Evolutionary conservation across 2,329 filamentous ascomycete species (phyloP).

Genomic region (Incumbomyces delicatus): DNA sequence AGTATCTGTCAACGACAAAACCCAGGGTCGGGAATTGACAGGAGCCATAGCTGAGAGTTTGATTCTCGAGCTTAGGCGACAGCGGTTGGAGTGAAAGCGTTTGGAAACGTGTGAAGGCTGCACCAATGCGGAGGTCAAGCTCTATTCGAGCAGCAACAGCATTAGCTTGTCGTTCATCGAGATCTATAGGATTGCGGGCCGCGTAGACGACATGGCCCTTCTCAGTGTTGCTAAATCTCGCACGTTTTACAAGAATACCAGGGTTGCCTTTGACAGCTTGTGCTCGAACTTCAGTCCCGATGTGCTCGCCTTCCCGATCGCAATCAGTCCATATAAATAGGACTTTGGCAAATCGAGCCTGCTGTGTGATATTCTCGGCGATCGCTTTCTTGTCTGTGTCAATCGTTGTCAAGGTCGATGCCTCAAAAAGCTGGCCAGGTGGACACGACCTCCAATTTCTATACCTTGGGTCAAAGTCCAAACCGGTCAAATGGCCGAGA

Average conservation of each 20-base stretch:
- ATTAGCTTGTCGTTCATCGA: slow-evolving; percentile 79
- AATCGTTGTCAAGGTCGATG: slow-evolving; percentile 60
- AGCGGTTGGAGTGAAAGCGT: slow-evolving; percentile 67
- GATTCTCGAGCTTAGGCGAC: slow-evolving; percentile 54
- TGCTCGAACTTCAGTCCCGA: slow-evolving; percentile 79
- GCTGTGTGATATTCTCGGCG: slow-evolving; percentile 71
- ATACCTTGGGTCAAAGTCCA: slow-evolving; percentile 66
- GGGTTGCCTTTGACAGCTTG: slow-evolving; percentile 67
- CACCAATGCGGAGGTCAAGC: slow-evolving; percentile 83
- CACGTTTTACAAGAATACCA: slow-evolving; percentile 68
- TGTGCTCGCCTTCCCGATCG: slow-evolving; percentile 94
- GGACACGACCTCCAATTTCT: slow-evolving; percentile 73
- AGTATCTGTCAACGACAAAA: slow-evolving; percentile 93
- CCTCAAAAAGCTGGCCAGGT: slow-evolving; percentile 70
- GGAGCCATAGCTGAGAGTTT: slow-evolving; percentile 76
- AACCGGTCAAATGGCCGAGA: slow-evolving; percentile 71
- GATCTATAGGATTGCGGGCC: slow-evolving; percentile 61
- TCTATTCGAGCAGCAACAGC: slow-evolving; percentile 86
- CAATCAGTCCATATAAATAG: slow-evolving; percentile 99
- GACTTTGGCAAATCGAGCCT: slow-evolving; percentile 62
- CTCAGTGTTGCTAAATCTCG: slow-evolving; percentile 93
- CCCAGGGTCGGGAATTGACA: slow-evolving; percentile 96
- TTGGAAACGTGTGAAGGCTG: slow-evolving; percentile 81
- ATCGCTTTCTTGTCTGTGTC: slow-evolving; percentile 68
- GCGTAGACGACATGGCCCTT: slow-evolving; percentile 79